Conservation (phyloP, 208 protist species). For the Acanthamoeba castellanii region DNA sequence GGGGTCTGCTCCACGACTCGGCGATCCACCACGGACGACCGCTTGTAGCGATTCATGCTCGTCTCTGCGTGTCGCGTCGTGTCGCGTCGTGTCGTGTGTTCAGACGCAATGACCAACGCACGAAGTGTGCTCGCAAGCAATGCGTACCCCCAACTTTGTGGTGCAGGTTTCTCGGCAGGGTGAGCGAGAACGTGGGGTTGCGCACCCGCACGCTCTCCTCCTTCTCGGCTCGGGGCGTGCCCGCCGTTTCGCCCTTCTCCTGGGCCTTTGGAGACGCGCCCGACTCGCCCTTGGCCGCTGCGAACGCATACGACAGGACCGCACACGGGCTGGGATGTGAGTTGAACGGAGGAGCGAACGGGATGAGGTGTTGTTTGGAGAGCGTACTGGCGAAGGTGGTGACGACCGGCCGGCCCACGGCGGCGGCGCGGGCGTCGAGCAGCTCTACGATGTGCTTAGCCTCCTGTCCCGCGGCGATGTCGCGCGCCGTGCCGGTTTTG, state of each 20-base stretch:
- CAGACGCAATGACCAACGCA: not conserved
- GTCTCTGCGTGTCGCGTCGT: not conserved
- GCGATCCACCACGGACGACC: not conserved
- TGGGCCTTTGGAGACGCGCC: not conserved
- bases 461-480: slow-evolving; percentile 9
- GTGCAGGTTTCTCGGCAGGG: not conserved
- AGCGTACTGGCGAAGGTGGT: not conserved
- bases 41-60: not conserved
- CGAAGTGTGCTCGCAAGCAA: not conserved
- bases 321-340: not conserved
- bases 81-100: too few species aligned
- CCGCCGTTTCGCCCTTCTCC: not conserved
- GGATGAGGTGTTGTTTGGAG: not conserved
- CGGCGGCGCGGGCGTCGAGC: not conserved
- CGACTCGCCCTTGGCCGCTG: not conserved
- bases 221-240: too few species aligned
- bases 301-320: too few species aligned
- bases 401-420: not conserved
- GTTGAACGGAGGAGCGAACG: not conserved
- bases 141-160: not conserved
- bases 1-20: not conserved
- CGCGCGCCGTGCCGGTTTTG: slow-evolving; percentile 19
- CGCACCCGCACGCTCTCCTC: not conserved
- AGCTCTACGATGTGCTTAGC: not conserved
- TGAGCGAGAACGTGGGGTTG: slow-evolving; percentile 13